Evolutionary conservation across 2,329 filamentous ascomycete species (phyloP).

Genomic region (Blumeria hordei): DNA sequence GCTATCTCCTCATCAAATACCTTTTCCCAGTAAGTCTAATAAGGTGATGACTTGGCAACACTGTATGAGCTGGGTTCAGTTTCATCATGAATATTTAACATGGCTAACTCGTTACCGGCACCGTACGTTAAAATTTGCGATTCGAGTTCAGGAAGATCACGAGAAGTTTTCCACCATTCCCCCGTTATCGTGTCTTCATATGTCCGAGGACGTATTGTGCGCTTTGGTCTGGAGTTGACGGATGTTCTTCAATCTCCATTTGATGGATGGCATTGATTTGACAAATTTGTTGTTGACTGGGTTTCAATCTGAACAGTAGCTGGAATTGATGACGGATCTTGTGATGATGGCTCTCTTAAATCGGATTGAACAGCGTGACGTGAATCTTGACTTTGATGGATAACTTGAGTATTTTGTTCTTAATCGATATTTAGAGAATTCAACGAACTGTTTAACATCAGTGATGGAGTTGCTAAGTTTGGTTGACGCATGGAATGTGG

Average conservation of each 20-base stretch:
- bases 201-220: slow-evolving; percentile 37
- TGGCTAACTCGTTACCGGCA: neutral
- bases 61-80: neutral
- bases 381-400: neutral
- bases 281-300: neutral
- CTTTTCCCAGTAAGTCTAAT: neutral
- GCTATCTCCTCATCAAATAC: neutral
- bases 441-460: neutral
- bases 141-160: no score
- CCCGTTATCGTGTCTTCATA: slow-evolving; percentile 58
- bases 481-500: neutral
- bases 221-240: neutral
- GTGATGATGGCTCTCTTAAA: neutral
- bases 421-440: neutral
- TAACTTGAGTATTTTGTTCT: neutral
- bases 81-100: neutral
- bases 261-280: neutral
- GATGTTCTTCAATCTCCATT: neutral
- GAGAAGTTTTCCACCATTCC: slow-evolving; percentile 40
- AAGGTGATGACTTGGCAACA: neutral
- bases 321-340: neutral
- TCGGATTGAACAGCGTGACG: neutral
- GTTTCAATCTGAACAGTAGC: neutral
- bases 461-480: neutral
- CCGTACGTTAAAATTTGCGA: no score